Percentiles rank a stretch among this genome's conserved stretches.
phyloP scores from a whole-genome alignment of 1,284 basidiomycete genomes.

The Vanrija sp. region DNA sequence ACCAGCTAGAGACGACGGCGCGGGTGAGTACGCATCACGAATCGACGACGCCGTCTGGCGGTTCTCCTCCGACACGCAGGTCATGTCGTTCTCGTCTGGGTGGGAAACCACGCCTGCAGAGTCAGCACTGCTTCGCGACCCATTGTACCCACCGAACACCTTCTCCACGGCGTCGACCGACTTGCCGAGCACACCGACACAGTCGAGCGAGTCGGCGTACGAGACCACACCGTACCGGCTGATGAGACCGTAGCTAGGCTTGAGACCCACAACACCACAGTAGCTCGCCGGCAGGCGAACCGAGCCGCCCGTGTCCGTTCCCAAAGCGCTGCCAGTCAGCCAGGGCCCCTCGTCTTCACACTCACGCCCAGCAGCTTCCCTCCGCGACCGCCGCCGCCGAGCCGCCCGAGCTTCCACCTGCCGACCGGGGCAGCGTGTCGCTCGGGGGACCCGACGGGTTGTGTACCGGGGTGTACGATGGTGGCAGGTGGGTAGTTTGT shows the following conservation, averaged over 20 bases:
- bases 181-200: constrained; percentile 75
- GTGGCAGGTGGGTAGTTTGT: constrained; percentile 28
- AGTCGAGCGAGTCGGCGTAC: constrained; percentile 92
- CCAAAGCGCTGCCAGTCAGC: constrained; percentile 63
- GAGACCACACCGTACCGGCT: constrained; percentile 90
- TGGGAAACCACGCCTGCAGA: constrained; percentile 59
- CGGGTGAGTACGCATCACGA: neutral
- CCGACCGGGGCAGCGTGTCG: constrained; percentile 57
- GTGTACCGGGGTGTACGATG: constrained; percentile 56
- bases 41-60: constrained; percentile 34
- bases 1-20: constrained; percentile 9
- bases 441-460: constrained; percentile 59
- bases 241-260: constrained; percentile 90
- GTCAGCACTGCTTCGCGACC: neutral
- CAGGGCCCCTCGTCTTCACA: constrained; percentile 1
- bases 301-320: constrained; percentile 94
- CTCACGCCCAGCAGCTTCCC: constrained; percentile 73
- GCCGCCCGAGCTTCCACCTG: constrained; percentile 57
- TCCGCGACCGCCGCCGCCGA: constrained; percentile 54
- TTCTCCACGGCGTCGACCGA: constrained; percentile 55
- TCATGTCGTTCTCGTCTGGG: constrained; percentile 75
- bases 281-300: constrained; percentile 88
- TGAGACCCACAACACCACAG: constrained; percentile 86
- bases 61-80: constrained; percentile 56
- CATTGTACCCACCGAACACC: constrained; percentile 61